A percentile compares a stretch with the other conserved stretches of the same genome.
These are phyloP conservation scores for Syzygium jambos DNA, from an alignment of 345 rosid genomes.

Conservation along the genomic window DNA sequence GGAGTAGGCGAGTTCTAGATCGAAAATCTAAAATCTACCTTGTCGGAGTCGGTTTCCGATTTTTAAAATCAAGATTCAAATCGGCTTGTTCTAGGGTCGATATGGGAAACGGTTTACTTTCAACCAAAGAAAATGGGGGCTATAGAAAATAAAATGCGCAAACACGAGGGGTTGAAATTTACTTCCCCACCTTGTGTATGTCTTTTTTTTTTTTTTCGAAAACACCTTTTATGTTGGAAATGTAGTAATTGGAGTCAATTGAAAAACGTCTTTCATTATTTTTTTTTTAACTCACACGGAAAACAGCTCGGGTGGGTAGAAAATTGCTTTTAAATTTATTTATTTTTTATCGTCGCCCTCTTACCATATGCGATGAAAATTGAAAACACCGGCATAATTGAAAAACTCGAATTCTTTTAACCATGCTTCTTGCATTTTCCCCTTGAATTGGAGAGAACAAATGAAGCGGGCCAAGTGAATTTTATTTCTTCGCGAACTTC, in stretches of 20 bases:
- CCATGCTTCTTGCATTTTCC: background rate
- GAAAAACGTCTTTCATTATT: too few relatives aligned
- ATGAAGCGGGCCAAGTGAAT: background rate
- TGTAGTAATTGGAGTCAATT: too few relatives aligned
- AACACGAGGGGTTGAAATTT: background rate
- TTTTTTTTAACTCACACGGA: too few relatives aligned
- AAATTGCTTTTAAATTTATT: too few relatives aligned
- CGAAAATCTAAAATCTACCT: fast-evolving
- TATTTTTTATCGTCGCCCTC: too few relatives aligned
- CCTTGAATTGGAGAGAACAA: background rate
- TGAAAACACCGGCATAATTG: too few relatives aligned
- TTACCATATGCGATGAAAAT: too few relatives aligned
- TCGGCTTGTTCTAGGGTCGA: fast-evolving
- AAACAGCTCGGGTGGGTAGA: too few relatives aligned
- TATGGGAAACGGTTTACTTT: background rate
- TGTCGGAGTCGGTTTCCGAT: background rate
- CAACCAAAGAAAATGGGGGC: background rate
- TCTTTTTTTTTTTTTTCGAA: too few relatives aligned
- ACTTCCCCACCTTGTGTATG: background rate
- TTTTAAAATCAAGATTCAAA: fast-evolving
- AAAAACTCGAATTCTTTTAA: background rate
- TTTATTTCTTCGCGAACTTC: background rate
- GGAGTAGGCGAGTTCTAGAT: background rate
- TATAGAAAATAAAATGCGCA: background rate
- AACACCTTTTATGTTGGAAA: too few relatives aligned